Base-by-base conservation (phyloP, 2,329 filamentous ascomycete genomes). In the Cordyceps sp. region DNA sequence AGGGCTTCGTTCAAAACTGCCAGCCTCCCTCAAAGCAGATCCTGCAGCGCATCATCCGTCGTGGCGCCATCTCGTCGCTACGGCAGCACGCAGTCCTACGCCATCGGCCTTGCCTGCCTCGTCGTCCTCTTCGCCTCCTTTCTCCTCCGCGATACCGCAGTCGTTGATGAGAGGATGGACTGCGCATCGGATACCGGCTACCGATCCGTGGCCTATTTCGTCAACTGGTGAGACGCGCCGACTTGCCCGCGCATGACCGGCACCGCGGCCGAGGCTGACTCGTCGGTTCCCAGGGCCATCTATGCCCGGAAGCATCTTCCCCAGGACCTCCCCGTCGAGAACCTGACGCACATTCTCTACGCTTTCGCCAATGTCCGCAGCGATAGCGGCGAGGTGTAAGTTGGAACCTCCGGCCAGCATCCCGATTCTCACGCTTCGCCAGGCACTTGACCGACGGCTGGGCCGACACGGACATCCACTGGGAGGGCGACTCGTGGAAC, bases 311-410 rank as follows among this genome's bases (percentile, higher is more conserved):
- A 88, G 45, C 79, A 90, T 50, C 69, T 75, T n/a, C 85, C 86
- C 0, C 79, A 92, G 48, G 74, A 93, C 48, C 67, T 96, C 6
- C 81, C 82, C 1, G 73, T 67, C 4, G 70, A 85, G 33, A 78
- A 82, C 34, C 69, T 94, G 26, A 96, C 86, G 0, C 88, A 96
- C 48, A 58, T 96, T 5, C 71, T 94, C 13, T 94, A 94, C 42
- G 64, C 86, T 13, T 96, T 96, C 56, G 88, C 83, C 47, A 92
- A 94, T 50, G 71, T 93, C 36, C 69, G 72, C 4, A 65, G 75
- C 3, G 81, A 88, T 4, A 73, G 68, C 21, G 88, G 88, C 31
- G 82, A 92, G 54, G 84, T 92, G 54, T 79, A 54, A 42, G 53
- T 45, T n/a, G n/a, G n/a, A n/a, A n/a, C n/a, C n/a, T n/a, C n/a